Evolutionary conservation across 306 rosid genomes (phyloP).

Genomic region (Glycyrrhiza uralensis): DNA sequence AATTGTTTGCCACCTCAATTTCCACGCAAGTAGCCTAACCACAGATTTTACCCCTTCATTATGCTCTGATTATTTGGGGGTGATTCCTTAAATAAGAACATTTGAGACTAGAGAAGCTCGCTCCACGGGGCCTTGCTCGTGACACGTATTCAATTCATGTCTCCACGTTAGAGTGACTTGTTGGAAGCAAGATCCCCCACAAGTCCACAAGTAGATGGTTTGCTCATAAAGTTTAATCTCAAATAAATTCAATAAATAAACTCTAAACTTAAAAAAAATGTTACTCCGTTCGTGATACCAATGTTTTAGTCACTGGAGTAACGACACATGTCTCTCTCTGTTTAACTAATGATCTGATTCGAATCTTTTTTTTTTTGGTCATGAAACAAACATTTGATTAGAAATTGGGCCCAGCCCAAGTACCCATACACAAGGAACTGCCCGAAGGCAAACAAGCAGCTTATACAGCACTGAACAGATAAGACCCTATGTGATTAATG

Average conservation of each 20-base stretch:
- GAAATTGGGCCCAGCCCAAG: no score
- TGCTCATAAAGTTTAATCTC: not conserved
- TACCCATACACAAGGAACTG: no score
- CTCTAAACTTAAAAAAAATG: not conserved
- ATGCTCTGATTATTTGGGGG: not conserved
- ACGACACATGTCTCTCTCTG: no score
- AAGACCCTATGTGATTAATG: no score
- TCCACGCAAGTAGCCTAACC: not conserved
- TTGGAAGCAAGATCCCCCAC: slow-evolving; percentile 15
- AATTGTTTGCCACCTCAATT: not conserved
- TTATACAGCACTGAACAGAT: no score
- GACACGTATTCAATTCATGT: slow-evolving; percentile 14
- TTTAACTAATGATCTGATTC: no score
- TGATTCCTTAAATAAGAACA: slow-evolving; percentile 4
- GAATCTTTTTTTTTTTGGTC: no score
- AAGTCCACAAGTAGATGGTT: not conserved
- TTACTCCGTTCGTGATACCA: not conserved
- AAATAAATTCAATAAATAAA: not conserved
- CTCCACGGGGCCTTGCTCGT: not conserved
- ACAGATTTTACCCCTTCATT: not conserved
- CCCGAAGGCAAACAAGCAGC: no score
- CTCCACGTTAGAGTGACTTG: slow-evolving; percentile 16
- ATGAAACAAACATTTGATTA: no score
- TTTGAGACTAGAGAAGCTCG: not conserved
- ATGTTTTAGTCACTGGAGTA: no score